These are phyloP conservation scores for Chrysosporium keratinophilum DNA, from an alignment of 2,329 filamentous ascomycete genomes.

Conservation along the genomic window DNA sequence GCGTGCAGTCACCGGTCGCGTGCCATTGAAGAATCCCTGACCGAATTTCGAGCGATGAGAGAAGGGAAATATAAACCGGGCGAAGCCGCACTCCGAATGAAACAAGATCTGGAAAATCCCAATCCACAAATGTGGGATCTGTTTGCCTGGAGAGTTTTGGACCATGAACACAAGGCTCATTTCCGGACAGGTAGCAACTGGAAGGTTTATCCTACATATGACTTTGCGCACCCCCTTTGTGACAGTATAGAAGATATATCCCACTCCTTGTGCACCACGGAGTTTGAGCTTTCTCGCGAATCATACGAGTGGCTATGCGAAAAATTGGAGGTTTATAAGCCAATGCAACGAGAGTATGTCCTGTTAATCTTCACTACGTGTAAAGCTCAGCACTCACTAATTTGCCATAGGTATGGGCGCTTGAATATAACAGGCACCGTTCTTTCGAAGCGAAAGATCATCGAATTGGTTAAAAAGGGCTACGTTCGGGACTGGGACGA, in stretches of 20 bases:
- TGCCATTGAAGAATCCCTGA: constrained; percentile 62
- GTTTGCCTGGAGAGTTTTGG: constrained; percentile 73
- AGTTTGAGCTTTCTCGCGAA: constrained; percentile 73
- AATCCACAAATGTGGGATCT: constrained; percentile 98
- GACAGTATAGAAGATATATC: constrained; percentile 90
- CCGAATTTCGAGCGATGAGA: constrained; percentile 79
- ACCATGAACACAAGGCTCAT: constrained; percentile 42
- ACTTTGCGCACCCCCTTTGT: constrained; percentile 81
- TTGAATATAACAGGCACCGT: constrained; percentile 70
- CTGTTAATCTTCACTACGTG: not conserved
- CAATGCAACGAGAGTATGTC: constrained; percentile 85
- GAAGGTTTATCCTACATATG: constrained; percentile 92
- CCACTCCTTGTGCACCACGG: constrained; percentile 84
- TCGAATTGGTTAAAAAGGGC: constrained; percentile 53
- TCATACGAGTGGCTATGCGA: constrained; percentile 90
- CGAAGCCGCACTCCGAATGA: constrained; percentile 83
- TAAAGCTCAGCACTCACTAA: not conserved
- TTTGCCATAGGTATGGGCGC: constrained; percentile 43
- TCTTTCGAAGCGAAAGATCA: constrained; percentile 69
- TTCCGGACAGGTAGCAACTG: constrained; percentile 72
- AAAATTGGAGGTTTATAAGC: constrained; percentile 69
- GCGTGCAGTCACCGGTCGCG: constrained; percentile 72
- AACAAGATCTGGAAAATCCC: constrained; percentile 67
- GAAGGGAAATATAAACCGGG: constrained; percentile 81
- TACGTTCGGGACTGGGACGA: constrained; percentile 56